These are phyloP conservation scores for Zygosaccharomyces kombuchaensis DNA, from an alignment of 805 yeast genomes.

Conservation along the genomic window DNA sequence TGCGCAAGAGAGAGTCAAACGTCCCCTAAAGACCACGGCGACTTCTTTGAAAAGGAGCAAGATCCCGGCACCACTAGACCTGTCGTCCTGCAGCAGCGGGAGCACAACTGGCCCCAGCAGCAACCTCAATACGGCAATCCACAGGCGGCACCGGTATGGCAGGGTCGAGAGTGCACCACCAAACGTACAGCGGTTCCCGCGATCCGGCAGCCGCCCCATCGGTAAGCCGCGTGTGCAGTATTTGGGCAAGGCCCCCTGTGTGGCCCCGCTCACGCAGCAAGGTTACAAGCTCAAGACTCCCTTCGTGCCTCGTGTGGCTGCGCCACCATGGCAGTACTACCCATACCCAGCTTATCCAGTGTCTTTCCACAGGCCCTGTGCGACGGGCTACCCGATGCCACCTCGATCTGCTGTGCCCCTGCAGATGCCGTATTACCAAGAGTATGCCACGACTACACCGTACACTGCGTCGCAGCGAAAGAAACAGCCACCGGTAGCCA, in stretches of 20 bases:
- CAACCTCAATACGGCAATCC: neutral
- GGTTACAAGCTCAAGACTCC: conserved; percentile 16
- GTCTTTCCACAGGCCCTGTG: conserved; percentile 1
- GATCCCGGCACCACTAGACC: conserved; percentile 28
- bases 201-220: conserved; percentile 5
- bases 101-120: neutral
- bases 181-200: conserved; percentile 22
- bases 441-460: conserved; percentile 4
- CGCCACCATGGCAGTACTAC: conserved; percentile 9
- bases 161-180: conserved; percentile 25
- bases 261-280: conserved; percentile 5
- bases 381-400: conserved; percentile 5
- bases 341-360: conserved; percentile 7
- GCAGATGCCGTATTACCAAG: conserved; percentile 14
- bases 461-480: conserved; percentile 8
- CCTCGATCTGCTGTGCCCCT: conserved; percentile 17
- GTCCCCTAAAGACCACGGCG: conserved; percentile 1
- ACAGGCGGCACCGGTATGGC: neutral
- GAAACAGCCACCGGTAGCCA: conserved; percentile 3
- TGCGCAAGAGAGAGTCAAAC: conserved; percentile 2
- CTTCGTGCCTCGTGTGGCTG: conserved; percentile 10
- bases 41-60: conserved; percentile 26
- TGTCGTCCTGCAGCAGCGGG: conserved; percentile 6
- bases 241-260: conserved; percentile 20
- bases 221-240: conserved; percentile 30